phyloP scores from a whole-genome alignment of 495 filamentous ascomycete species.

The Xylaria telfairii region DNA sequence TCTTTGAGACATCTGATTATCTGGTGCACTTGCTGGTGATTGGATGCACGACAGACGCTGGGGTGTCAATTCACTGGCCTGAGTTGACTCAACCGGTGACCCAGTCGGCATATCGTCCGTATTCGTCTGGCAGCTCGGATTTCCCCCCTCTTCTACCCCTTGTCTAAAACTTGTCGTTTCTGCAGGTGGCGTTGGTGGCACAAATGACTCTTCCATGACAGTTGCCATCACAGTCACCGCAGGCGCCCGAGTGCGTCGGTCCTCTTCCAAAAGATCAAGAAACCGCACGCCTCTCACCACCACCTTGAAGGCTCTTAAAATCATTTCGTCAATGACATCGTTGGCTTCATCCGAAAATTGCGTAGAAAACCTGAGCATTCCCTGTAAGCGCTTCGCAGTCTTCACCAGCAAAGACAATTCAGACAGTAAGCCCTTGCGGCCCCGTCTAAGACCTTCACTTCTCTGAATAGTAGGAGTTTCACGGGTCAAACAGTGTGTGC shows the following conservation, averaged over 20 bases:
- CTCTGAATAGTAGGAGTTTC: constrained; percentile 75
- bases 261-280: constrained; percentile 86
- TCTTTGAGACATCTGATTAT: constrained; percentile 46
- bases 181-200: constrained; percentile 76
- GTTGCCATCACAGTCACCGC: constrained; percentile 64
- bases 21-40: constrained; percentile 42
- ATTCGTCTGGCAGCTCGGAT: constrained; percentile 47
- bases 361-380: constrained; percentile 52
- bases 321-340: constrained; percentile 85
- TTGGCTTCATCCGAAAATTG: constrained; percentile 68
- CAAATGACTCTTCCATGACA: constrained; percentile 64
- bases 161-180: constrained; percentile 56
- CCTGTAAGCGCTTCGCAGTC: constrained; percentile 80
- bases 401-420: constrained; percentile 91
- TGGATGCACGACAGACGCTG: constrained; percentile 53
- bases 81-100: constrained; percentile 41
- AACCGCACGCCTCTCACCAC: constrained; percentile 91
- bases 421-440: constrained; percentile 83
- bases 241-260: constrained; percentile 56
- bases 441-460: constrained; percentile 76
- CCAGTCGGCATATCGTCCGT: constrained; percentile 39
- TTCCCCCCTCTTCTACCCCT: constrained; percentile 37
- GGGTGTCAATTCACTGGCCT: constrained; percentile 38
- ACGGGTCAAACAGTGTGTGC: constrained; percentile 82
- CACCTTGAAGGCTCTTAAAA: constrained; percentile 90